Evolutionary conservation across 441 rosid genomes (phyloP).

Genomic region (Pelargonium cotyledonis): DNA sequence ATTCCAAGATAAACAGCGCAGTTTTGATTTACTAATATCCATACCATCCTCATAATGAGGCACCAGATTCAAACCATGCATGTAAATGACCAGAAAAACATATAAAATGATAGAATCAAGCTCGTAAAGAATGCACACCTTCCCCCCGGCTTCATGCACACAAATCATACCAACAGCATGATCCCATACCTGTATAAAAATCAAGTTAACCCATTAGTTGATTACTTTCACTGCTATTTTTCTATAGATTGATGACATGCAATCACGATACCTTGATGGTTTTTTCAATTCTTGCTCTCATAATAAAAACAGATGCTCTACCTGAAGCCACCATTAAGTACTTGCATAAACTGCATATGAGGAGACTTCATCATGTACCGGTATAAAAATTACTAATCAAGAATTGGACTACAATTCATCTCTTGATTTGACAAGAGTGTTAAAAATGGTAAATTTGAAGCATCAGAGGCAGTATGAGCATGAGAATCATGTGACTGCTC

Average conservation of each 20-base stretch:
- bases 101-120: neutral
- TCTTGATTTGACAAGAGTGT: no score
- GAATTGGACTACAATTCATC: neutral
- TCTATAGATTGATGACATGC: neutral
- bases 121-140: slow-evolving; percentile 36
- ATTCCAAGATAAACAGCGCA: neutral
- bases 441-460: no score
- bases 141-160: slow-evolving; percentile 88
- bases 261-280: slow-evolving; percentile 33
- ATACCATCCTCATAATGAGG: neutral
- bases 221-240: neutral
- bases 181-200: slow-evolving; percentile 69
- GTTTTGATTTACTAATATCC: neutral
- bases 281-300: slow-evolving; percentile 25
- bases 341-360: slow-evolving; percentile 52
- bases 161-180: slow-evolving; percentile 91
- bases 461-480: neutral
- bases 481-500: neutral
- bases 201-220: slow-evolving; percentile 10
- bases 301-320: slow-evolving; percentile 48
- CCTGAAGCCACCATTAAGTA: slow-evolving; percentile 66
- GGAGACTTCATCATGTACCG: slow-evolving; percentile 12
- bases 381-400: neutral
- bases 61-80: neutral
- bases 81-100: neutral